A percentile compares a stretch with the other conserved stretches of the same genome.
Conservation (phyloP, 1,284 basidiomycete genomes). For the Trametes versicolor region DNA sequence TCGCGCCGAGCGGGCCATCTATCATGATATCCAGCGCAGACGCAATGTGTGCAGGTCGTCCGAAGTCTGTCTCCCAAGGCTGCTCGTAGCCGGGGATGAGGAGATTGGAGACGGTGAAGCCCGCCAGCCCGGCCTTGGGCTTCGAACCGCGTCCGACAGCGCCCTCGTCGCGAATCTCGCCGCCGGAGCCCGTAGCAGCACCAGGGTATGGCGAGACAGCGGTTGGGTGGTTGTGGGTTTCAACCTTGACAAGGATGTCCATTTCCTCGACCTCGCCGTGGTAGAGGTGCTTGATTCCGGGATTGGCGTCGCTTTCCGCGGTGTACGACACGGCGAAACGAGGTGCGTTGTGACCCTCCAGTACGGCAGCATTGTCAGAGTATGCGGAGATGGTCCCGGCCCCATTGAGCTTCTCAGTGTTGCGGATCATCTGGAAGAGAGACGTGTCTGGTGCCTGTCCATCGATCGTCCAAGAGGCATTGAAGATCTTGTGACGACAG, state of each 20-base stretch:
- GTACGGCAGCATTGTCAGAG: conserved; percentile 97
- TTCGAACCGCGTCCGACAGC: conserved; percentile 95
- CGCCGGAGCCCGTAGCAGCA: conserved; percentile 97
- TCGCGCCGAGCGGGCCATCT: conserved; percentile 94
- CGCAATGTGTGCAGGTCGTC: conserved; percentile 91
- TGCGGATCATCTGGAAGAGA: conserved; percentile 98
- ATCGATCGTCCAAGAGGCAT: conserved; percentile 95
- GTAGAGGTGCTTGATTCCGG: conserved; percentile 59
- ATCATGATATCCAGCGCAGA: conserved; percentile 97
- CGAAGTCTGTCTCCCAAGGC: conserved; percentile 94
- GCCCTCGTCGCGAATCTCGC: conserved; percentile 98
- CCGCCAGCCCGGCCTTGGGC: conserved; percentile 95
- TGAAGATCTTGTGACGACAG: conserved; percentile 99
- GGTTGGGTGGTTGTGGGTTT: conserved; percentile 99
- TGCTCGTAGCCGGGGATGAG: conserved; percentile 89
- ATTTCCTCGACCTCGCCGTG: conserved; percentile 73
- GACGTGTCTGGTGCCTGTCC: conserved; percentile 75
- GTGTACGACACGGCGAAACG: conserved; percentile 78
- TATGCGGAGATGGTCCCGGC: conserved; percentile 94
- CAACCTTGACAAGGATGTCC: conserved; percentile 96
- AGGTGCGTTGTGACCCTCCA: conserved; percentile 82
- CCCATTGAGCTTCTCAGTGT: conserved; percentile 87
- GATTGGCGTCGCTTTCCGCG: conserved; percentile 47
- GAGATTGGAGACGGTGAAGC: conserved; percentile 96
- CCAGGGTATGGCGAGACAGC: conserved; percentile 98